Conservation (phyloP, 768 basidiomycete genomes). For the Peribolospora baueri region DNA sequence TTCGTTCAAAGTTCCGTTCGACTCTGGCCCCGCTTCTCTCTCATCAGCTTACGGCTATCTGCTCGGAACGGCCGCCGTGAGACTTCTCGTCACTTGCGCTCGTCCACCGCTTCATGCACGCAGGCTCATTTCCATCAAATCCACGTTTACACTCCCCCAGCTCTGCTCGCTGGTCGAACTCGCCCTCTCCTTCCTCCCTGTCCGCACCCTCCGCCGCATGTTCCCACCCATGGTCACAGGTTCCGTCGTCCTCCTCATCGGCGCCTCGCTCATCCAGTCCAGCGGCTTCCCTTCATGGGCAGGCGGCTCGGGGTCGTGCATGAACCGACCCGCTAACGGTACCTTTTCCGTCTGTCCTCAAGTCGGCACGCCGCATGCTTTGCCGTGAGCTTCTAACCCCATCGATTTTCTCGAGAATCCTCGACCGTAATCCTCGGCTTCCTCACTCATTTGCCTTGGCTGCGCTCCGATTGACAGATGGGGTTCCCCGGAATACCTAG, state of each 20-base stretch:
- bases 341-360: slow-evolving; percentile 44
- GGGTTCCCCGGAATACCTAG: slow-evolving; percentile 63
- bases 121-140: too few species aligned
- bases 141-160: too few species aligned
- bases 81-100: neutral
- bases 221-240: slow-evolving; percentile 69
- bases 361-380: neutral
- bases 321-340: slow-evolving; percentile 33
- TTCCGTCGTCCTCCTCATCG: slow-evolving; percentile 56
- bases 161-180: slow-evolving; percentile 59
- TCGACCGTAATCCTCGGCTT: slow-evolving; percentile 42
- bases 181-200: slow-evolving; percentile 47
- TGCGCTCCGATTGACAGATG: slow-evolving; percentile 24
- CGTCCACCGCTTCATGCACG: too few species aligned
- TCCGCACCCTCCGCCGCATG: slow-evolving; percentile 14
- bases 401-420: slow-evolving; percentile 18
- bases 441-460: slow-evolving; percentile 17
- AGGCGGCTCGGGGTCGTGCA: slow-evolving; percentile 53
- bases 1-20: too few species aligned
- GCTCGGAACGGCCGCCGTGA: slow-evolving; percentile 27
- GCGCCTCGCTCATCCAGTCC: slow-evolving; percentile 45
- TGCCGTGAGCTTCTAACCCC: neutral
- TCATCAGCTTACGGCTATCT: slow-evolving; percentile 61
- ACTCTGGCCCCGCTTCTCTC: slow-evolving; percentile 19
- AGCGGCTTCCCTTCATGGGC: slow-evolving; percentile 64